These are phyloP conservation scores for Aspergillus mulundensis DNA, from an alignment of 495 filamentous ascomycete species.

Conservation along the genomic window DNA sequence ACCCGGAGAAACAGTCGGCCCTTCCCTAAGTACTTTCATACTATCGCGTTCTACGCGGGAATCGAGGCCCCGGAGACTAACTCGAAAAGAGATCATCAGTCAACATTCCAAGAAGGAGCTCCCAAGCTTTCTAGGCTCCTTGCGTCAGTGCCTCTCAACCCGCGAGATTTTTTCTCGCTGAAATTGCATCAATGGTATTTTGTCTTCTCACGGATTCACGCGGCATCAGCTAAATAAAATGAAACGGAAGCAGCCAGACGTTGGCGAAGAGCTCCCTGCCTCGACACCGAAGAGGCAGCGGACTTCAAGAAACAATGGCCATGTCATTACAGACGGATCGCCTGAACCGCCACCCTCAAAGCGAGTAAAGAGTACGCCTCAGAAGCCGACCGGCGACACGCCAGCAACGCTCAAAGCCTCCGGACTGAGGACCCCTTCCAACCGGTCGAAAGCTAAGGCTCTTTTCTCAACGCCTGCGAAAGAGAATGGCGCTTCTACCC, in stretches of 20 bases:
- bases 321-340: constrained; percentile 22
- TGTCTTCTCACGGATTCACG: constrained; percentile 2
- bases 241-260: constrained; percentile 47
- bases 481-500: constrained; percentile 34
- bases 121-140: constrained; percentile 16
- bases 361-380: constrained; percentile 33
- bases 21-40: constrained; percentile 8
- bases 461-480: constrained; percentile 43
- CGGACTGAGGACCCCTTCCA: constrained; percentile 42
- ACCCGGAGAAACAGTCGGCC: constrained; percentile 34
- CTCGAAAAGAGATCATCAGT: neutral
- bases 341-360: constrained; percentile 29
- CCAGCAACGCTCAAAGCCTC: constrained; percentile 38
- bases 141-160: constrained; percentile 9
- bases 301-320: constrained; percentile 27
- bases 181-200: constrained; percentile 31
- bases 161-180: constrained; percentile 4
- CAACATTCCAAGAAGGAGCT: neutral
- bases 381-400: constrained; percentile 31
- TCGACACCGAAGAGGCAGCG: constrained; percentile 42
- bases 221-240: constrained; percentile 28
- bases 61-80: constrained; percentile 9
- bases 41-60: constrained; percentile 20
- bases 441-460: constrained; percentile 36
- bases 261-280: constrained; percentile 34